Conservation (phyloP, 768 basidiomycete species). For the Pholiota molesta region DNA sequence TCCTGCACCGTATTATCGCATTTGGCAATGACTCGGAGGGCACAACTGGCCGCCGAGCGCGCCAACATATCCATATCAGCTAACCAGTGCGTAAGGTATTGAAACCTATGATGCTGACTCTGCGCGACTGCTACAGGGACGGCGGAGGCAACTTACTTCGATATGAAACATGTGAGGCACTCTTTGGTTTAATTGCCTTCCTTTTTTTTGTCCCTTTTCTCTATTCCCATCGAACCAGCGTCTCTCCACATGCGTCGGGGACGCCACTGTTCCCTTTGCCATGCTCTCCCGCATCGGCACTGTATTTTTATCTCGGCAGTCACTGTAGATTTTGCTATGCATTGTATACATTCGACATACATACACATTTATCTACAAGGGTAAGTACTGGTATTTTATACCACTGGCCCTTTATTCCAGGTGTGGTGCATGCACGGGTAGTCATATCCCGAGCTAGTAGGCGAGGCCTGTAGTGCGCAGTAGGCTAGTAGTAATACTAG, state of each 20-base stretch:
- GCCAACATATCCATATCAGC: no score
- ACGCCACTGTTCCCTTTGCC: not conserved
- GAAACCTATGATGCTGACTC: no score
- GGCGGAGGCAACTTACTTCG: no score
- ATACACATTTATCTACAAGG: not conserved
- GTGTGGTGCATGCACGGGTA: not conserved
- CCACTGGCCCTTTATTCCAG: not conserved
- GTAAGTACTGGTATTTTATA: not conserved
- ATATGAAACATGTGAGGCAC: not conserved
- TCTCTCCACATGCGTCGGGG: not conserved
- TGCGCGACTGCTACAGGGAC: no score
- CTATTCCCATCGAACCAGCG: not conserved
- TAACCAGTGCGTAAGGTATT: no score
- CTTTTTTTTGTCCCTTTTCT: not conserved
- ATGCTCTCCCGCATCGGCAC: not conserved
- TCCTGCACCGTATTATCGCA: no score
- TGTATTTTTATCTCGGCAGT: slow-evolving; percentile 1
- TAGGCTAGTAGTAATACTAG: no score
- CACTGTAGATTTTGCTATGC: not conserved
- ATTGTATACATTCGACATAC: no score
- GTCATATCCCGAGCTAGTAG: not conserved
- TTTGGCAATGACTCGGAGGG: no score
- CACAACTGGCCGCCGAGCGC: no score
- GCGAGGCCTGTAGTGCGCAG: not conserved
- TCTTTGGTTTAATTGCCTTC: not conserved